Evolutionary conservation across 1,284 basidiomycete genomes (phyloP).

Genomic region (Phellinidium pouzarii): DNA sequence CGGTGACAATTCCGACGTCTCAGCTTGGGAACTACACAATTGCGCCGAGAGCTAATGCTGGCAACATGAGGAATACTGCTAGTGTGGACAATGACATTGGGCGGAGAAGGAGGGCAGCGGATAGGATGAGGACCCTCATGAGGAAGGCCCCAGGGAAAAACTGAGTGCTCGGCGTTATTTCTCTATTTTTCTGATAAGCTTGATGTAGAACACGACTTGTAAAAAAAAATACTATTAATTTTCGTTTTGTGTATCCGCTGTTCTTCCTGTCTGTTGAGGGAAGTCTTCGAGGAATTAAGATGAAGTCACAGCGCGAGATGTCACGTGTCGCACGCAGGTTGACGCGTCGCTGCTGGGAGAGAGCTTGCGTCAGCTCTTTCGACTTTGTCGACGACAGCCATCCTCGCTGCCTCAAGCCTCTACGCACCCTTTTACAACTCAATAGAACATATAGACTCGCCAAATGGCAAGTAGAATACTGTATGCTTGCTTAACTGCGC

Average conservation of each 20-base stretch:
- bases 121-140: conserved; percentile 55
- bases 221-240: neutral
- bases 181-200: neutral
- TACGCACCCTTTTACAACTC: no score
- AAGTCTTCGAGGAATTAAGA: neutral
- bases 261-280: neutral
- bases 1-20: conserved; percentile 69
- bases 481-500: neutral
- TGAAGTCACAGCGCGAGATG: neutral
- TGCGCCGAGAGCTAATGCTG: conserved; percentile 54
- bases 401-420: no score
- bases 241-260: conserved; percentile 15
- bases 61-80: conserved; percentile 38
- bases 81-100: conserved; percentile 67
- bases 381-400: neutral
- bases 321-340: neutral
- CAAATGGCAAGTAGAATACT: conserved; percentile 5
- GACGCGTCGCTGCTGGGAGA: conserved; percentile 8
- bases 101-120: conserved; percentile 63
- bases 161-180: neutral
- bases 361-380: conserved; percentile 17
- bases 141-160: conserved; percentile 32
- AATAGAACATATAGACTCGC: neutral
- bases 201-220: neutral
- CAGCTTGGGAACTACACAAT: conserved; percentile 68